phyloP scores from a whole-genome alignment of 1,284 basidiomycete species.

The Pulchroboletus neoregius region DNA sequence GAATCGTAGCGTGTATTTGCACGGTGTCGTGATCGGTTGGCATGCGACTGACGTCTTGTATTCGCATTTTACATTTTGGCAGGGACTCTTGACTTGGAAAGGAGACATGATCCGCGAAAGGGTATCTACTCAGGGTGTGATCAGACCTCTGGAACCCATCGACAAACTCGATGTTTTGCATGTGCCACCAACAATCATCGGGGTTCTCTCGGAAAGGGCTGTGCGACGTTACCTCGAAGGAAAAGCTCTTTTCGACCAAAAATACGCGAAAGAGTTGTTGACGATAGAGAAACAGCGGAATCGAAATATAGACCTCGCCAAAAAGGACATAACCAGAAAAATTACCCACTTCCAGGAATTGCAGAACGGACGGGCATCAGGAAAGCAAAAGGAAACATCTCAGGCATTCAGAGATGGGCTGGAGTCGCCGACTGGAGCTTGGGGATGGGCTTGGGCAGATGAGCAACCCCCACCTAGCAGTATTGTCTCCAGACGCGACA shows the following conservation, averaged over 20 bases:
- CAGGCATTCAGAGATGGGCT: conserved; percentile 49
- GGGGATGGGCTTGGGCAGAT: conserved; percentile 73
- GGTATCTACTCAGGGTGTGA: conserved; percentile 71
- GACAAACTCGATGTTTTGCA: conserved; percentile 62
- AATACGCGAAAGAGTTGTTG: conserved; percentile 54
- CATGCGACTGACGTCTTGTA: conserved; percentile 5
- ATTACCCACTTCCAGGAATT: conserved; percentile 43
- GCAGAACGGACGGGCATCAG: conserved; percentile 22
- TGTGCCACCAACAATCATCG: conserved; percentile 62
- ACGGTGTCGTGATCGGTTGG: not conserved
- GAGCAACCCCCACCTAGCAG: conserved; percentile 79
- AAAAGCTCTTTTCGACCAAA: conserved; percentile 53
- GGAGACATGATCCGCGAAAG: conserved; percentile 80
- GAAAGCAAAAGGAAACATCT: conserved; percentile 30
- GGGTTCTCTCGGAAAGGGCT: conserved; percentile 62
- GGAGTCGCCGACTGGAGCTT: conserved; percentile 46
- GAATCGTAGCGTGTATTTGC: not conserved
- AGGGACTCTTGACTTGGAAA: conserved; percentile 40
- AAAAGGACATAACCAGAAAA: conserved; percentile 50
- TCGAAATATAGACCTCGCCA: conserved; percentile 56
- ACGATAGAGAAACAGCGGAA: conserved; percentile 57
- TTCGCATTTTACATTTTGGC: not conserved
- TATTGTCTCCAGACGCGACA: conserved; percentile 75
- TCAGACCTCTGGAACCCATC: conserved; percentile 76
- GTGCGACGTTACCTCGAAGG: conserved; percentile 64